phyloP scores from a whole-genome alignment of 2,329 filamentous ascomycete genomes.

The Teratosphaeria epicoccoides region DNA sequence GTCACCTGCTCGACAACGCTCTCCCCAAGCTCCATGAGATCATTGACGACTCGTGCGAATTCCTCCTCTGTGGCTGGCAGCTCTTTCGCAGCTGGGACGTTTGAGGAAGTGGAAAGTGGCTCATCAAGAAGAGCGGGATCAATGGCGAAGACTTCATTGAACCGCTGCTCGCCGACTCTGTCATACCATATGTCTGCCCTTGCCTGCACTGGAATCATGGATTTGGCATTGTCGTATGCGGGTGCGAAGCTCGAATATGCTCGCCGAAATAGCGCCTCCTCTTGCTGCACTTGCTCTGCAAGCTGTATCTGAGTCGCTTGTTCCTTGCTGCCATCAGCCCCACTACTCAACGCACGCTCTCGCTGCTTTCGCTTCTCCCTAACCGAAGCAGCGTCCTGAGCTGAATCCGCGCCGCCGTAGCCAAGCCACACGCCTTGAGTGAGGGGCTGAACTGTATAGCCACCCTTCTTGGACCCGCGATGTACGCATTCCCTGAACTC shows the following conservation, averaged over 20 bases:
- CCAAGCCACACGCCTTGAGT: slow-evolving; percentile 55
- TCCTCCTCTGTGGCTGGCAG: slow-evolving; percentile 17
- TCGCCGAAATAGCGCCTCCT: slow-evolving; percentile 64
- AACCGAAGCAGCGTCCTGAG: slow-evolving; percentile 44
- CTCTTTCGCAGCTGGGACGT: slow-evolving; percentile 17
- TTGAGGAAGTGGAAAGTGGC: neutral
- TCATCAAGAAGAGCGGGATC: slow-evolving; percentile 29
- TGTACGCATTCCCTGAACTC: slow-evolving; percentile 24
- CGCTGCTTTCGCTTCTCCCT: slow-evolving; percentile 57
- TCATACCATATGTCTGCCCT: slow-evolving; percentile 69
- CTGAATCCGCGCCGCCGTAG: slow-evolving; percentile 40
- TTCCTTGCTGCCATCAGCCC: slow-evolving; percentile 43
- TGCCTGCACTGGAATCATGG: slow-evolving; percentile 56
- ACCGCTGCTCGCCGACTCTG: slow-evolving; percentile 53
- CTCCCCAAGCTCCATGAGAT: slow-evolving; percentile 16
- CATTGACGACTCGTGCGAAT: slow-evolving; percentile 19
- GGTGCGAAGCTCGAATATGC: slow-evolving; percentile 75
- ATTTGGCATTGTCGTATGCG: slow-evolving; percentile 59
- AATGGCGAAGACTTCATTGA: slow-evolving; percentile 37
- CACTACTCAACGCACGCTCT: slow-evolving; percentile 58
- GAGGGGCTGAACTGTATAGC: slow-evolving; percentile 57
- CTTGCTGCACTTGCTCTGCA: slow-evolving; percentile 42
- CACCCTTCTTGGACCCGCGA: slow-evolving; percentile 30
- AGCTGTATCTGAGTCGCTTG: slow-evolving; percentile 13
- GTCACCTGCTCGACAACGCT: slow-evolving; percentile 12